Percentiles rank a stretch among this genome's conserved stretches.
Conservation (phyloP, 2,329 filamentous ascomycete genomes). For the Trichoderma endophyticum region DNA sequence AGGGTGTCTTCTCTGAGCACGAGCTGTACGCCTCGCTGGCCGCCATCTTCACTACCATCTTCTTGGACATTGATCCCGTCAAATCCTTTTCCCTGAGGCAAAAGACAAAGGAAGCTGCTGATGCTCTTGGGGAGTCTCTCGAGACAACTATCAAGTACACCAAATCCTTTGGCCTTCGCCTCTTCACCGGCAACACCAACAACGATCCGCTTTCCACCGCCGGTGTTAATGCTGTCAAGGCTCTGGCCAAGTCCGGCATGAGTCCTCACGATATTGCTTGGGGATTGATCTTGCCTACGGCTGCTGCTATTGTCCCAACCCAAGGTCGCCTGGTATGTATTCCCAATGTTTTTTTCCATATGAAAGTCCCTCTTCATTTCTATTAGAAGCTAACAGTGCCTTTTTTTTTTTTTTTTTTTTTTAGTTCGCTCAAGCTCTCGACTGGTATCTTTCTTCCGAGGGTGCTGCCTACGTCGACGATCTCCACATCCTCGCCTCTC, state of each 20-base stretch:
- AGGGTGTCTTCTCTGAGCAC: slow-evolving; percentile 54
- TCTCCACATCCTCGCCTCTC: slow-evolving; percentile 57
- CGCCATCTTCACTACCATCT: slow-evolving; percentile 62
- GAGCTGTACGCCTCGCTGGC: slow-evolving; percentile 62
- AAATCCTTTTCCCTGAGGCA: slow-evolving; percentile 64
- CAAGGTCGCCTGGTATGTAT: slow-evolving; percentile 62
- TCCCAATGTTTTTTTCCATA: background rate
- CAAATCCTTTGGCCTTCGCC: slow-evolving; percentile 33
- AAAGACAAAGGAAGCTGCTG: slow-evolving; percentile 53
- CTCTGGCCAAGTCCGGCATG: slow-evolving; percentile 61
- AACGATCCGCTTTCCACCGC: slow-evolving; percentile 58
- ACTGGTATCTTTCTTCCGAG: slow-evolving; percentile 64
- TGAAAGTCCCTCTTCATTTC: background rate
- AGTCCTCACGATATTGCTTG: slow-evolving; percentile 65
- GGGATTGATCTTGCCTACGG: slow-evolving; percentile 66
- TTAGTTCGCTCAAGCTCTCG: slow-evolving; percentile 67
- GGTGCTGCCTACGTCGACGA: slow-evolving; percentile 56
- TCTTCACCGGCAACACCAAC: slow-evolving; percentile 52
- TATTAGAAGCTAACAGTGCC: slow-evolving; percentile 22
- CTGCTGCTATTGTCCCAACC: slow-evolving; percentile 64
- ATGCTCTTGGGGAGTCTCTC: slow-evolving; percentile 58
- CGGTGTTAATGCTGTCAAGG: slow-evolving; percentile 63
- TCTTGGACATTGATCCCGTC: slow-evolving; percentile 63
- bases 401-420: background rate
- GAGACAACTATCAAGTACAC: slow-evolving; percentile 64